Evolutionary conservation across 495 filamentous ascomycete genomes (phyloP), one percentile per base, ranked within the genome.

Genomic region (Neohortaea acidophila): DNA sequence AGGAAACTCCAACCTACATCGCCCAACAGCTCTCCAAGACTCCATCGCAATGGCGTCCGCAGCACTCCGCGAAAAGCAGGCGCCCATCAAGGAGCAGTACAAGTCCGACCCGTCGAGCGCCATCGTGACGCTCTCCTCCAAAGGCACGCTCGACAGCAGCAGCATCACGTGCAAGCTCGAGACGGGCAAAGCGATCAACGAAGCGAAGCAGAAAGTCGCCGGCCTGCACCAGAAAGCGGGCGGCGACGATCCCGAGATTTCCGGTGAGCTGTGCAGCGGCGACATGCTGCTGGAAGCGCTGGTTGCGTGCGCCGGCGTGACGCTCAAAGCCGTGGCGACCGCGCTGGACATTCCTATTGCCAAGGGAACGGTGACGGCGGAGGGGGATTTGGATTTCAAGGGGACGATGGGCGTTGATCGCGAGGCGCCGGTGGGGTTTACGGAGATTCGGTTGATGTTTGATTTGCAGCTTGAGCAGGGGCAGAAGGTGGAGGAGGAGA

Each of bases 251-350:
- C 53, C 55, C 3, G 38, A 47, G 18, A 45, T 61, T 26, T 58
- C 51, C 2, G 57, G 58, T 33, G 57, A 61, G 34, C 51, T 61
- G 2, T 61, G 58, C 42, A 51, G 46, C 14, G 57, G 58, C 15
- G 57, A 61, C 42, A 61, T 61, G 58, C 49, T 61, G 12, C 47
- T 59, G 12, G 58, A 61, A 27, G 58, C 57, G 1, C 43, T 61
- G 14, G 57, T 61, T 1, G 58, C 58, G 2, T 61, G 58, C 41
- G 48, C 58, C 0, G 57, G 57, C 7, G 58, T 61, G 6, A 61
- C 58, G 13, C 39, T 61, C 19, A 59, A 58, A 38, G 56, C 58
- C 11, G 58, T 61, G 3, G 48, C 55, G 3, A 61, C 57, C 0
- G 57, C 57, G 10, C 36, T 61, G 32, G 47, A 40, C 7, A 50